These are phyloP conservation scores for Pseudovirgaria hyperparasitica DNA, from an alignment of 2,329 filamentous ascomycete genomes.

Conservation along the genomic window DNA sequence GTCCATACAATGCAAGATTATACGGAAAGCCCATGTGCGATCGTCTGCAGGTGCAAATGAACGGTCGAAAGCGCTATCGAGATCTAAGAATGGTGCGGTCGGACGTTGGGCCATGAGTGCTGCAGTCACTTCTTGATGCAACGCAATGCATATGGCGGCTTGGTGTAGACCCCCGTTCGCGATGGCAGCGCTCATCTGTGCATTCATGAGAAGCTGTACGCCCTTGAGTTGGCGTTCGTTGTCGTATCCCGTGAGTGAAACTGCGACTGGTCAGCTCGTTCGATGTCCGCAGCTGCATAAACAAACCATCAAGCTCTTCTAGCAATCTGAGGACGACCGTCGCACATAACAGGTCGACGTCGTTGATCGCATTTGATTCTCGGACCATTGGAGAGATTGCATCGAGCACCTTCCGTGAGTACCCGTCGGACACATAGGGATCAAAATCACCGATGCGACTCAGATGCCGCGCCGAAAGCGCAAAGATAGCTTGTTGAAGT, in stretches of 20 bases:
- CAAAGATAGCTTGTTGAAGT: constrained; percentile 30
- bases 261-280: constrained; percentile 1
- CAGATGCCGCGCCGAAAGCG: constrained; percentile 29
- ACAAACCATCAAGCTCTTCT: constrained; percentile 28
- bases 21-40: constrained; percentile 29
- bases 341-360: constrained; percentile 28
- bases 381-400: constrained; percentile 28
- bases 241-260: constrained; percentile 21
- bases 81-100: constrained; percentile 21
- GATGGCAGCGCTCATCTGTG: constrained; percentile 18
- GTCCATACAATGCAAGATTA: constrained; percentile 45
- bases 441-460: constrained; percentile 27
- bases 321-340: constrained; percentile 28
- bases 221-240: constrained; percentile 25
- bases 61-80: constrained; percentile 24
- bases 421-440: constrained; percentile 28
- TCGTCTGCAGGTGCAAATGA: constrained; percentile 27
- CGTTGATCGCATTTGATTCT: constrained; percentile 24
- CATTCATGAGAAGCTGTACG: constrained; percentile 23
- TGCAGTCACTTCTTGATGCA: constrained; percentile 25
- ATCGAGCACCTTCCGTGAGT: constrained; percentile 28
- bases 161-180: constrained; percentile 19
- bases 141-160: constrained; percentile 25
- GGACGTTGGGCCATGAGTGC: constrained; percentile 21
- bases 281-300: constrained; percentile 13